Percentiles rank a stretch among this genome's conserved stretches.
These are phyloP conservation scores for Macrocybe sp. DNA, from an alignment of 1,284 basidiomycete genomes.

Conservation along the genomic window DNA sequence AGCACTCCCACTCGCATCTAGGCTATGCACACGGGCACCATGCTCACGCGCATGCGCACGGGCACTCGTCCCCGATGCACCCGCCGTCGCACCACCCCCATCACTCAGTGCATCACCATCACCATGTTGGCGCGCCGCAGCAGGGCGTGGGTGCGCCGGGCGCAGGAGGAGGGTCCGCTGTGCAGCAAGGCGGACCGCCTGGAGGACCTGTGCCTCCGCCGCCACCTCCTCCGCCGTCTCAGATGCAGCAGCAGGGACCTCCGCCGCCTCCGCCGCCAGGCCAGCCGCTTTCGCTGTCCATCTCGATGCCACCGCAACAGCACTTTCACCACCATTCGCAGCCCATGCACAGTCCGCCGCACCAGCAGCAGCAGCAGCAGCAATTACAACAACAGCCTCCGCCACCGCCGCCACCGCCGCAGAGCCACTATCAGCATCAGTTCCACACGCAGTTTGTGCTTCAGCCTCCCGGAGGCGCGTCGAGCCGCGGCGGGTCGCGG, in stretches of 20 bases:
- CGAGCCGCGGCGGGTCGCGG: background rate
- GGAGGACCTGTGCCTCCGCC: slow-evolving; percentile 7
- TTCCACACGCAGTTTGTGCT: background rate
- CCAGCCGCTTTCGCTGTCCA: no score
- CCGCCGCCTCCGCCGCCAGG: slow-evolving; percentile 1
- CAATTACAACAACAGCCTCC: background rate
- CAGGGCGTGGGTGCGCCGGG: no score
- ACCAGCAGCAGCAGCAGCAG: background rate
- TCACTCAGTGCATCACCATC: no score
- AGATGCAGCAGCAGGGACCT: slow-evolving; percentile 1
- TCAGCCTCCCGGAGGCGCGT: background rate
- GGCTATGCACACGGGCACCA: no score
- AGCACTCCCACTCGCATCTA: no score
- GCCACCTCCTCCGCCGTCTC: slow-evolving; percentile 1
- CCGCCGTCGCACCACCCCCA: no score
- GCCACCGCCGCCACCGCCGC: background rate
- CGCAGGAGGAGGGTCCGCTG: no score
- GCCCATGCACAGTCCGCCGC: background rate
- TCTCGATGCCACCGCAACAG: no score
- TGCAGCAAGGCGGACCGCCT: slow-evolving; percentile 5
- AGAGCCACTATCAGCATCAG: background rate
- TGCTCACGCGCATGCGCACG: no score
- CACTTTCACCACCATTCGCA: background rate
- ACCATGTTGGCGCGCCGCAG: no score
- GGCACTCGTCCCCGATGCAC: no score